Base-by-base conservation (phyloP, 2,329 filamentous ascomycete genomes). In the Penicillium sp. region DNA sequence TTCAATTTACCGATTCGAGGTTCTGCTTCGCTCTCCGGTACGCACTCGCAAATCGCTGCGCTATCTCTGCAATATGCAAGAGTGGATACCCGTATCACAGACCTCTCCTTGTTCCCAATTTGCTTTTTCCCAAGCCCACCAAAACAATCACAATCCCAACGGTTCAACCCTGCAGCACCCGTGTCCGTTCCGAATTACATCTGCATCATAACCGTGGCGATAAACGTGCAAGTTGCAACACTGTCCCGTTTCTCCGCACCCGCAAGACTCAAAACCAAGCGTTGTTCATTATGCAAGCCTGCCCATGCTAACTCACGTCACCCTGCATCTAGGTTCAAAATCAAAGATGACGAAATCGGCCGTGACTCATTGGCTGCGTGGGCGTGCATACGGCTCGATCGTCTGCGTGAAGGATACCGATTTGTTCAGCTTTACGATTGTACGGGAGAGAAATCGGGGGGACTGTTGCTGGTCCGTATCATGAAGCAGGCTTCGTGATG, bases 321-420 rank as follows among this genome's bases (percentile, higher is more conserved):
- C 40, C 40, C 24, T 54, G 54, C 47, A 44, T 55, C 60, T 37
- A 88, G 86, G 66, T 91, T 98, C 80, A 92, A 96, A 68, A 82
- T 98, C 65, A 89, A 92, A 75, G 91, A 98, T 73, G 89, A 96
- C 66, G 89, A 94, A 74, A 85, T 93, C 65, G 87, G 88, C 4
- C 83, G 84, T 62, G 92, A 98, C 69, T 85, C 89, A 59, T 76
- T 96, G 57, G 89, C 92, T 11, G 92, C 89, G 2, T 98, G 95
- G 95, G 87, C 90, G 1, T 96, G 92, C 70, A 88, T 96, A 66
- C 84, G 92, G 40, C 84, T 98, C 22, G 92, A 97, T 76, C 84
- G 92, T 7, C 75, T 97, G 59, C 86, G 86, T 60, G 79, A 84
- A 36, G 94, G 95, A 0, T 90, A 90, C 66, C 83, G 92, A 11